Percentiles rank a stretch among this genome's conserved stretches.
Conservation (phyloP, 371 early-diverging fungal species). For the Catenaria anguillulae region DNA sequence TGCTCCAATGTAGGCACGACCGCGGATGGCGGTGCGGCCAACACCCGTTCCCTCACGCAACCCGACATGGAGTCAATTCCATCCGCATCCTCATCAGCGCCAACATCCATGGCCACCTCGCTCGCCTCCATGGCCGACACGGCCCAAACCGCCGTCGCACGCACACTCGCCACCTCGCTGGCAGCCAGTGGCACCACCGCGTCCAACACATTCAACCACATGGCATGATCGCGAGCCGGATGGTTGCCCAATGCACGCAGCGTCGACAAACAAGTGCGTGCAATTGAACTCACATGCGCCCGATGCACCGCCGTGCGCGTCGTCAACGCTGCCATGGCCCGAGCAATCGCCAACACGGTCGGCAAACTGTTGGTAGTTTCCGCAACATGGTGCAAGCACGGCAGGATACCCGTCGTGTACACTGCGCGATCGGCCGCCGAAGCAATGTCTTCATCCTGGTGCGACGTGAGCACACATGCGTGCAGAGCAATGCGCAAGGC, state of each 20-base stretch:
- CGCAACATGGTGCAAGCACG: slow-evolving; percentile 10
- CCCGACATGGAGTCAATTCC: background rate
- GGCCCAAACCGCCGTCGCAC: background rate
- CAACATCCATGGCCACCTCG: background rate
- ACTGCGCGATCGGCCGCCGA: background rate
- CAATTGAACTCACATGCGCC: background rate
- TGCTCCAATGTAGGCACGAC: background rate
- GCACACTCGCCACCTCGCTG: background rate
- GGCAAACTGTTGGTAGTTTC: background rate
- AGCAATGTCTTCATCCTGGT: background rate
- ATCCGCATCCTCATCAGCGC: background rate
- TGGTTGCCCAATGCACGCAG: background rate
- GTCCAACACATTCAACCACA: background rate
- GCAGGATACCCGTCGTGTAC: background rate
- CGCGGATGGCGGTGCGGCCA: background rate
- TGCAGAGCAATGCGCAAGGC: background rate
- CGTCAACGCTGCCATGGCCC: background rate
- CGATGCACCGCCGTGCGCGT: background rate
- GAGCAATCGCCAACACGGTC: background rate
- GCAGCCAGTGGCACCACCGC: background rate
- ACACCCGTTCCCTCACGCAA: background rate
- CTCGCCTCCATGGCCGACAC: background rate
- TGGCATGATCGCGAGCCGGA: no score
- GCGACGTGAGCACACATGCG: background rate
- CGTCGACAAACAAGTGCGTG: background rate